Percentiles rank a stretch among this genome's conserved stretches.
Conservation (phyloP, 139 green algal species). For the Chlorella sp. region DNA sequence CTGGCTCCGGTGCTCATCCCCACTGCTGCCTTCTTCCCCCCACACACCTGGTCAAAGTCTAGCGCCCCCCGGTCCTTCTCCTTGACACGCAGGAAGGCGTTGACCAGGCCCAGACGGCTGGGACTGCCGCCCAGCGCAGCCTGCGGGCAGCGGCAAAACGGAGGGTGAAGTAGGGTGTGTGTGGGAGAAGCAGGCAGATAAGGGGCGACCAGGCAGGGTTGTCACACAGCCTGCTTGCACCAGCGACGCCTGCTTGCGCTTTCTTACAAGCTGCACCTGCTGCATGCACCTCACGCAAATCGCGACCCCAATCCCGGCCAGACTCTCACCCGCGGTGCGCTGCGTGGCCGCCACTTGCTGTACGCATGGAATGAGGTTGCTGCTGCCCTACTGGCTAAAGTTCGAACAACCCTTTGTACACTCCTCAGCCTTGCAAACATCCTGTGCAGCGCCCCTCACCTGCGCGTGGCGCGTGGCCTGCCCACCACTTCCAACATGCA, state of each 20-base stretch:
- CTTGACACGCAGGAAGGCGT: constrained; percentile 73
- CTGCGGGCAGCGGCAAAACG: neutral
- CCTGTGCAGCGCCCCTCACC: no score
- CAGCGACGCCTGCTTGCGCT: no score
- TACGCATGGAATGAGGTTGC: neutral
- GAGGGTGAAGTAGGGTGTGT: no score
- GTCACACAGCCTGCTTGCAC: no score
- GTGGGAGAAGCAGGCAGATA: neutral
- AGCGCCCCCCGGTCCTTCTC: constrained; percentile 61
- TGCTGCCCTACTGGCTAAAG: neutral
- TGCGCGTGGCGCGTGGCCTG: no score
- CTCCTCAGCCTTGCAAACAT: no score
- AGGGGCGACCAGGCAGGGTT: no score
- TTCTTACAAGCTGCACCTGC: neutral
- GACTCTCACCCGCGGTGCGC: no score
- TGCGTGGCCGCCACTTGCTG: neutral
- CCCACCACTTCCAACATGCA: neutral
- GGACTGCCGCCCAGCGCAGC: constrained; percentile 66
- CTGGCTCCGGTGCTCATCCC: neutral
- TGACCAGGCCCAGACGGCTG: constrained; percentile 65
- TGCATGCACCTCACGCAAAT: neutral
- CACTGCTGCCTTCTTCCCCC: neutral
- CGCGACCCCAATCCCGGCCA: no score
- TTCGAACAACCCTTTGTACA: no score
- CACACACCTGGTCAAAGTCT: constrained; percentile 69